Percentiles rank a stretch among this genome's conserved stretches.
Conservation (phyloP, 371 early-diverging fungal species). For the Zychaea mexicana region DNA sequence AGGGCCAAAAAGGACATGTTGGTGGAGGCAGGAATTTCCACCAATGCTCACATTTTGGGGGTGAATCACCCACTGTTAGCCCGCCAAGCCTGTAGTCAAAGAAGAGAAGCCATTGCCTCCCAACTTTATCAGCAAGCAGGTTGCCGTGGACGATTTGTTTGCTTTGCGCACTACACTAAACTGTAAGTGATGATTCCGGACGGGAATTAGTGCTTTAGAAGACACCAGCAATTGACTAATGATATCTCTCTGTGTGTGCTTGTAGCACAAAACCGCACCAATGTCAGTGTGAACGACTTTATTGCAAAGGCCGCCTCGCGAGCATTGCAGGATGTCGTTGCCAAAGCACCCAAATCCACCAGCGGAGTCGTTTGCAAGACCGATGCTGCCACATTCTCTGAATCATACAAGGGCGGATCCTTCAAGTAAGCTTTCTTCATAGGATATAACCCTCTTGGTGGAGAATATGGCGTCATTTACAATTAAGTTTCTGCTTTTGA, state of each 20-base stretch:
- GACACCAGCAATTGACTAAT: too few species aligned
- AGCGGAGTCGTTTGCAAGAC: conserved; percentile 25
- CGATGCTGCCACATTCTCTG: conserved; percentile 15
- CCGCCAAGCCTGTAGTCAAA: conserved; percentile 22
- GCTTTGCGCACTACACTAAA: conserved; percentile 71
- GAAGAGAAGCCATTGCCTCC: conserved; percentile 28
- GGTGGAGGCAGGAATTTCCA: background rate
- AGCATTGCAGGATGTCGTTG: conserved; percentile 73
- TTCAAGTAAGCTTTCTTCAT: conserved; percentile 34
- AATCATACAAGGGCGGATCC: conserved; percentile 35
- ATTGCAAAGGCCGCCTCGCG: conserved; percentile 83
- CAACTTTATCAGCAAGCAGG: conserved; percentile 67
- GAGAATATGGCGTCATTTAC: background rate
- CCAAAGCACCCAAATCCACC: conserved; percentile 44
- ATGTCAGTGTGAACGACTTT: conserved; percentile 85
- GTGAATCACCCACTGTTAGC: conserved; percentile 20
- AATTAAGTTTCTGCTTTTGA: background rate
- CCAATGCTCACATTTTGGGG: background rate
- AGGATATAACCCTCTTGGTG: too few species aligned
- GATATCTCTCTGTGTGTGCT: background rate
- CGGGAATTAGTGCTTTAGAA: background rate
- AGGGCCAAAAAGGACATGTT: background rate
- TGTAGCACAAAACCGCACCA: conserved; percentile 57
- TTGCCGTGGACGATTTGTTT: conserved; percentile 68
- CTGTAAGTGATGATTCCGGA: conserved; percentile 37